Conservation (phyloP, 805 yeast genomes). For the Candida pseudofarinosa region DNA sequence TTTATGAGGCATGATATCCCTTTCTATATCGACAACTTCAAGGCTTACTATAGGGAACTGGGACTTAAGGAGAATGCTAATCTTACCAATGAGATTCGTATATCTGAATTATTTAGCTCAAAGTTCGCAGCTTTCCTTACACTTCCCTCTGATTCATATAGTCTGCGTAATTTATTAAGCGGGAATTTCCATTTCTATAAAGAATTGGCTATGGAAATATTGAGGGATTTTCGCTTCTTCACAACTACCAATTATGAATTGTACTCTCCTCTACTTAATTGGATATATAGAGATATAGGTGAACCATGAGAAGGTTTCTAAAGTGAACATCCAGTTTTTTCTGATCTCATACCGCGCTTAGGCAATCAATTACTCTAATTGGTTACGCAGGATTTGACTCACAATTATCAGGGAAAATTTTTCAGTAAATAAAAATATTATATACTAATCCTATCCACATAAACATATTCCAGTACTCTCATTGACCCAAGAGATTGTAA, state of each 20-base stretch:
- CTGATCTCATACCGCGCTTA: conserved; percentile 42
- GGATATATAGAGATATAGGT: conserved; percentile 26
- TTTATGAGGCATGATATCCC: not conserved
- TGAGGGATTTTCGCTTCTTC: conserved; percentile 4
- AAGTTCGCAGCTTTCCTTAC: conserved; percentile 3
- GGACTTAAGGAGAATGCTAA: not conserved
- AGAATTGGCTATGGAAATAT: not conserved
- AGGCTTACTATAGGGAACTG: not conserved
- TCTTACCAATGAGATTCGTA: not conserved
- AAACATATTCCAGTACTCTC: too few species aligned
- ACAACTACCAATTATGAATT: conserved; percentile 13
- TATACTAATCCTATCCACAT: not conserved
- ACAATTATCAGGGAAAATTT: conserved; percentile 2
- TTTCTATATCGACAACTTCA: not conserved
- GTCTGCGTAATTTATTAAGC: not conserved
- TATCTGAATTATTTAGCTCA: not conserved
- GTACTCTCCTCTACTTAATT: conserved; percentile 23
- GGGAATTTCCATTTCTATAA: conserved; percentile 4
- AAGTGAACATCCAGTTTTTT: not conserved
- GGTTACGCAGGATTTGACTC: conserved; percentile 25
- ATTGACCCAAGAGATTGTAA: too few species aligned
- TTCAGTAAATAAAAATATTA: not conserved
- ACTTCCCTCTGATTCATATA: not conserved
- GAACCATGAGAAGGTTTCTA: conserved; percentile 4
- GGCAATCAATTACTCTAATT: conserved; percentile 16